Percentiles rank a stretch among this genome's conserved stretches.
These are phyloP conservation scores for Bryopsis sp. DNA, from an alignment of 139 green algal species.

Conservation along the genomic window DNA sequence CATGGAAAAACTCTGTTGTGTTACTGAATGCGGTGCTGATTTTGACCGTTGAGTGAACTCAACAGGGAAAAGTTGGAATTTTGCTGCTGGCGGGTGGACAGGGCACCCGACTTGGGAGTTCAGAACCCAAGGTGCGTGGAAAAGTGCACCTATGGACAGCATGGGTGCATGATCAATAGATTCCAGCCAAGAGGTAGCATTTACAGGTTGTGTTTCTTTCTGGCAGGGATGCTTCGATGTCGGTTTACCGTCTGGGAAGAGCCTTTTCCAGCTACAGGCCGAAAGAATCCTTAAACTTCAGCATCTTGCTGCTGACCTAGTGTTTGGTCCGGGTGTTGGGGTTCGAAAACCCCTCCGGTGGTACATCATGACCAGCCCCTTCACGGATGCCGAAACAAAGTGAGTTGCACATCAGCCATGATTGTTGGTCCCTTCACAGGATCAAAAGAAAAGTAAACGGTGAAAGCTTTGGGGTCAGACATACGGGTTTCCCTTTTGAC, in stretches of 20 bases:
- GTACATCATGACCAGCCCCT: conserved; percentile 90
- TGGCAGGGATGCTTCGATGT: conserved; percentile 85
- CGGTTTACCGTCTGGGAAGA: conserved; percentile 78
- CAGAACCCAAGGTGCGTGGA: conserved; percentile 53
- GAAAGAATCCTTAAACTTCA: conserved; percentile 75
- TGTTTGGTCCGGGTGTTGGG: not conserved
- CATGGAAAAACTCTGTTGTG: not conserved
- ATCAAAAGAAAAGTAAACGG: not conserved
- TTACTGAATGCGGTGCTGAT: not conserved
- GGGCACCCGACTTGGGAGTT: conserved; percentile 83
- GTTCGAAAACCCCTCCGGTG: conserved; percentile 35
- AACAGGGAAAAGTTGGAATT: conserved; percentile 61
- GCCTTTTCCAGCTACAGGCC: conserved; percentile 83
- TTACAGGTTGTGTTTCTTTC: not conserved
- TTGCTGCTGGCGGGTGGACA: conserved; percentile 86
- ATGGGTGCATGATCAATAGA: not conserved
- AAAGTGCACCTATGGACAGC: not conserved
- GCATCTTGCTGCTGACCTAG: conserved; percentile 37
- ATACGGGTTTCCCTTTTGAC: not conserved
- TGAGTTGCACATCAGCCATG: conserved; percentile 19
- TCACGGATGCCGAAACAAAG: conserved; percentile 69
- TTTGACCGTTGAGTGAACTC: not conserved
- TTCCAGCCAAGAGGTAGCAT: not conserved
- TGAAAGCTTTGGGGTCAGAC: not conserved
- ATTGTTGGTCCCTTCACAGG: not conserved